Percentiles rank a stretch among this genome's conserved stretches.
phyloP scores from a whole-genome alignment of 2,329 filamentous ascomycete species.

The Stagonosporopsis chrysanthemi region DNA sequence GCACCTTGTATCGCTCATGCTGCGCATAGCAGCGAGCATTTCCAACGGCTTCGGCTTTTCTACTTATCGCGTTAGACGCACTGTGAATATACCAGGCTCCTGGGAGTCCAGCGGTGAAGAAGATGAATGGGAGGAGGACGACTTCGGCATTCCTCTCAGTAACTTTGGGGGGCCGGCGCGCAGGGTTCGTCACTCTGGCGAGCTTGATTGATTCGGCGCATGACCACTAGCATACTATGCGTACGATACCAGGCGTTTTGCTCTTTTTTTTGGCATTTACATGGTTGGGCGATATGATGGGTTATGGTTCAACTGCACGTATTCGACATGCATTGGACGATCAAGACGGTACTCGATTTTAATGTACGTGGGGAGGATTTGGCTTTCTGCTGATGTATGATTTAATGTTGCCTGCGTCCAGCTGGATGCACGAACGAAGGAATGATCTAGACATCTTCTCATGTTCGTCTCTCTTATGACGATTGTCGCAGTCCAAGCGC shows the following conservation, averaged over 20 bases:
- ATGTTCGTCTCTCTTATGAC: background rate
- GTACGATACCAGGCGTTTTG: constrained; percentile 31
- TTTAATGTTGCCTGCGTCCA: background rate
- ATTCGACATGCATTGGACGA: constrained; percentile 20
- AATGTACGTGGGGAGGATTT: constrained; percentile 17
- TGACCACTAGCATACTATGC: constrained; percentile 23
- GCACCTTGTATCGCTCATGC: constrained; percentile 78
- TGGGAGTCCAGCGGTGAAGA: constrained; percentile 67
- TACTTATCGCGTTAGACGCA: constrained; percentile 42
- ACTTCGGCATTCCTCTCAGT: constrained; percentile 60
- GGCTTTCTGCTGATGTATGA: constrained; percentile 2
- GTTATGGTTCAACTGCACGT: constrained; percentile 21
- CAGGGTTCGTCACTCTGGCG: constrained; percentile 34
- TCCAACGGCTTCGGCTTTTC: constrained; percentile 55
- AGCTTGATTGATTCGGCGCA: constrained; percentile 34
- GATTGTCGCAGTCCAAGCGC: background rate
- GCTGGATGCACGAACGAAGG: background rate
- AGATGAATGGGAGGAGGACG: constrained; percentile 62
- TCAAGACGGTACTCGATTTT: constrained; percentile 29
- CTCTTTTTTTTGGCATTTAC: constrained; percentile 32
- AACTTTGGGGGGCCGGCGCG: constrained; percentile 37
- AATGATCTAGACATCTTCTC: background rate
- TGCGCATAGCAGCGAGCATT: constrained; percentile 81
- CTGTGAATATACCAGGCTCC: constrained; percentile 57
- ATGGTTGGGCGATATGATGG: constrained; percentile 28